Conservation (phyloP, 2,329 filamentous ascomycete genomes). For the Pseudogymnoascus sp. region DNA sequence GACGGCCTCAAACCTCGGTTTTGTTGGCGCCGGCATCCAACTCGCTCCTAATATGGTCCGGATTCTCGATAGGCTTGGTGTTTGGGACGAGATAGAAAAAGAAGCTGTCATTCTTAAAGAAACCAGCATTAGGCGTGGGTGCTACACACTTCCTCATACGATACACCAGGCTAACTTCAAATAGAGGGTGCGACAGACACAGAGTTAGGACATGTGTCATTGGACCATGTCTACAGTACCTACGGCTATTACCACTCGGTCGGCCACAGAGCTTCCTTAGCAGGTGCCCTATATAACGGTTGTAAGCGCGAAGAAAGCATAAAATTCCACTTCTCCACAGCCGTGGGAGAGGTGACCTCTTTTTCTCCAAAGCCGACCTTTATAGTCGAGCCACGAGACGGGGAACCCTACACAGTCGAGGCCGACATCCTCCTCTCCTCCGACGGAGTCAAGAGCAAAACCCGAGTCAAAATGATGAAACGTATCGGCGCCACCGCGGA, state of each 20-base stretch:
- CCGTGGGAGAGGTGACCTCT: conserved; percentile 46
- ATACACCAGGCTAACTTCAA: neutral
- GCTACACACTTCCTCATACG: neutral
- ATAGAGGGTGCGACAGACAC: conserved; percentile 57
- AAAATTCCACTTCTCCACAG: conserved; percentile 58
- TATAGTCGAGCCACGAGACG: conserved; percentile 48
- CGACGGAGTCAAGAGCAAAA: conserved; percentile 47
- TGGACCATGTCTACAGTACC: conserved; percentile 56
- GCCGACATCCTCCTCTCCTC: conserved; percentile 45
- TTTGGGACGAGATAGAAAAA: conserved; percentile 60
- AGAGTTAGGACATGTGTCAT: conserved; percentile 62
- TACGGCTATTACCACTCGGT: conserved; percentile 75
- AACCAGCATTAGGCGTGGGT: conserved; percentile 61
- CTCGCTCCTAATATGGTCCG: conserved; percentile 74
- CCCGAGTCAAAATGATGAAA: conserved; percentile 45
- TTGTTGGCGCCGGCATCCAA: conserved; percentile 79
- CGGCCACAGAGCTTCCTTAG: conserved; percentile 66
- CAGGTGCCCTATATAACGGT: conserved; percentile 60
- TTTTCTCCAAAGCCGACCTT: conserved; percentile 54
- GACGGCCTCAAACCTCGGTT: conserved; percentile 62
- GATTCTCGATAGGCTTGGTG: conserved; percentile 63
- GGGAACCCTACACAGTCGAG: conserved; percentile 43
- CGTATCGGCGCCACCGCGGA: conserved; percentile 35
- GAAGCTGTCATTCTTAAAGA: conserved; percentile 64
- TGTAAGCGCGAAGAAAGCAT: conserved; percentile 56